Evolutionary conservation across 164 flowering plant species (phyloP).

Genomic region (Vitis cinerea): DNA sequence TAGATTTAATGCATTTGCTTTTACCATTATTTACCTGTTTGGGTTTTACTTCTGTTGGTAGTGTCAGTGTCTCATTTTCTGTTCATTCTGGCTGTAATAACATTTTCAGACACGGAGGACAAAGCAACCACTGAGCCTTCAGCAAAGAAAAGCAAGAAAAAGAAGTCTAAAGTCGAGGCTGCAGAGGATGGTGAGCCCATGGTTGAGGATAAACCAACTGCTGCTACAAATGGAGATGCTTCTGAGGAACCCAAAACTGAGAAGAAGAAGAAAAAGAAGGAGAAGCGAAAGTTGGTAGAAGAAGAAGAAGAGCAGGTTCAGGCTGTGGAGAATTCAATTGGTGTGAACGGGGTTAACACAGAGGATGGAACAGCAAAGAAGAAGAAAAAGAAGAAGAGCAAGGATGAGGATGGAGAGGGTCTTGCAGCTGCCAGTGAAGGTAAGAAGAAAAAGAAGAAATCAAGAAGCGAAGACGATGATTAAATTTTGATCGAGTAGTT

Average conservation of each 20-base stretch:
- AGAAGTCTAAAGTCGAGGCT: constrained; percentile 42
- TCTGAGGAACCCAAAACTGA: constrained; percentile 35
- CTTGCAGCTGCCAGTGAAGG: constrained; percentile 33
- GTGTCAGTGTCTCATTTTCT: background rate
- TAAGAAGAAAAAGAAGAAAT: constrained; percentile 61
- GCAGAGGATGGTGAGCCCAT: constrained; percentile 31
- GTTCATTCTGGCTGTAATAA: background rate
- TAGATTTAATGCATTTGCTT: too few relatives aligned
- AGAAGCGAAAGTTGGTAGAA: constrained; percentile 50
- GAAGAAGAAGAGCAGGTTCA: constrained; percentile 24
- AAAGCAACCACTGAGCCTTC: constrained; percentile 29
- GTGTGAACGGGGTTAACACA: constrained; percentile 25
- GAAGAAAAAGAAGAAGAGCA: constrained; percentile 72
- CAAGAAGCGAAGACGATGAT: constrained; percentile 30
- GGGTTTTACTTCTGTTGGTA: too few relatives aligned
- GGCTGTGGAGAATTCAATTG: constrained; percentile 23
- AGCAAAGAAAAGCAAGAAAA: constrained; percentile 64
- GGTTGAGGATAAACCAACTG: constrained; percentile 30
- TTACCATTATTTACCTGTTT: too few relatives aligned
- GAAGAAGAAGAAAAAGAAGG: constrained; percentile 71
- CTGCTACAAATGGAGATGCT: constrained; percentile 38
- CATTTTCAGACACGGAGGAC: constrained; percentile 32
- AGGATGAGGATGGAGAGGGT: constrained; percentile 39
- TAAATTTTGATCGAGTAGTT: constrained; percentile 1
- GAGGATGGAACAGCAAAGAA: constrained; percentile 54